Conservation (phyloP, 2,329 filamentous ascomycete species). For the Colletotrichum sp. region DNA sequence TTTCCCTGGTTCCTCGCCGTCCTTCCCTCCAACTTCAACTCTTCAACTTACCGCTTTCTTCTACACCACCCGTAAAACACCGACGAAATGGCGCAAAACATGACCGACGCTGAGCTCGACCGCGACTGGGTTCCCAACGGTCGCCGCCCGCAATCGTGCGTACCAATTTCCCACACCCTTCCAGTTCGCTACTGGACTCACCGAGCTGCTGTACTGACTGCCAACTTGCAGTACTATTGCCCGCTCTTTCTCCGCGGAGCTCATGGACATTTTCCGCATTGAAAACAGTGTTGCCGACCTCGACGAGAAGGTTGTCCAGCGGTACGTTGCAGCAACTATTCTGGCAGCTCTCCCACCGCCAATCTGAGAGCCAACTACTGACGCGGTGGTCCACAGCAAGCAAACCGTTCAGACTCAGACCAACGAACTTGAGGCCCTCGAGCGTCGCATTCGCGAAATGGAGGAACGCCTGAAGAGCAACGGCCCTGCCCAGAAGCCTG, state of each 20-base stretch:
- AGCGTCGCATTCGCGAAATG: conserved; percentile 82
- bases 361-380: neutral
- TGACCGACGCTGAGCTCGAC: conserved; percentile 73
- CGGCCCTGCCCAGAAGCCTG: conserved; percentile 22
- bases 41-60: neutral
- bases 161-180: conserved; percentile 59
- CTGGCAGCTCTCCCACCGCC: neutral
- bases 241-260: conserved; percentile 82
- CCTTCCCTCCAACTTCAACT: neutral
- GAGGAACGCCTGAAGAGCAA: conserved; percentile 72
- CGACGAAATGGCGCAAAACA: conserved; percentile 27
- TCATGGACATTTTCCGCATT: conserved; percentile 89
- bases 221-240: conserved; percentile 74
- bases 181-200: conserved; percentile 47
- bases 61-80: neutral
- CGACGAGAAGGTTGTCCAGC: conserved; percentile 77
- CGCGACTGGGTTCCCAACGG: conserved; percentile 81
- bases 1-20: neutral
- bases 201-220: neutral
- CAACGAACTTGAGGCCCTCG: conserved; percentile 84
- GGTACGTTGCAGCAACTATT: conserved; percentile 61
- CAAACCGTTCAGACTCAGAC: conserved; percentile 76
- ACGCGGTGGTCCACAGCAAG: conserved; percentile 63
- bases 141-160: conserved; percentile 84
- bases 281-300: conserved; percentile 78